Percentiles rank a stretch among this genome's conserved stretches.
Evolutionary conservation across 2,329 filamentous ascomycete genomes (phyloP).

Genomic region (Tolypocladium cylindrosporum): DNA sequence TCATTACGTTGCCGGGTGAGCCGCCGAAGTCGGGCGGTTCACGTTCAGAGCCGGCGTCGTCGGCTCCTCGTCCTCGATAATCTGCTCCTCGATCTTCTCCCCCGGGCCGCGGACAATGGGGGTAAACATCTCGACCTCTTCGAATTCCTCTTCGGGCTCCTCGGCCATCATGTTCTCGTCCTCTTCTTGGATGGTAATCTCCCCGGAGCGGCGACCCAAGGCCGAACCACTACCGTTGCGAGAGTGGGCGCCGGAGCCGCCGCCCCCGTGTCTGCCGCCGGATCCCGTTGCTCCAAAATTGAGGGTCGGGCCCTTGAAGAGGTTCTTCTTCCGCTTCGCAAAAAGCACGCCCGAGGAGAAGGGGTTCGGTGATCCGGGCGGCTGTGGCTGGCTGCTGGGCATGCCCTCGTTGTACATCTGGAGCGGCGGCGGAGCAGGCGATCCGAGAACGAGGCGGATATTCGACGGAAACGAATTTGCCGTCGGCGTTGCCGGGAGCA

Average conservation of each 20-base stretch:
- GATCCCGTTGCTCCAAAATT: conserved; percentile 35
- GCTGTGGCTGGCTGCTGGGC: conserved; percentile 30
- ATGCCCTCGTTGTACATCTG: conserved; percentile 50
- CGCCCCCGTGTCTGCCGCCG: conserved; percentile 24
- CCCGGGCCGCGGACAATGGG: conserved; percentile 36
- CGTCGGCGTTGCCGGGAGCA: conserved; percentile 85
- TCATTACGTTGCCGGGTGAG: not conserved
- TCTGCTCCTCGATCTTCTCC: conserved; percentile 35
- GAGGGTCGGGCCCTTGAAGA: conserved; percentile 73
- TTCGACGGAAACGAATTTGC: conserved; percentile 68
- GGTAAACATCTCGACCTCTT: conserved; percentile 50
- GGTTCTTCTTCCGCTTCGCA: conserved; percentile 67
- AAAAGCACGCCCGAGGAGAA: conserved; percentile 60
- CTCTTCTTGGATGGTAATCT: conserved; percentile 63
- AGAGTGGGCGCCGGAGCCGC: conserved; percentile 30
- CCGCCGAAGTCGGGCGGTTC: not conserved
- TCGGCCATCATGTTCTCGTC: conserved; percentile 41
- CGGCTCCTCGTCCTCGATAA: conserved; percentile 30
- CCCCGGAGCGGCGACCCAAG: conserved; percentile 58
- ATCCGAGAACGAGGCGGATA: conserved; percentile 66
- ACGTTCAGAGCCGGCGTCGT: conserved; percentile 8
- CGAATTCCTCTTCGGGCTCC: conserved; percentile 37
- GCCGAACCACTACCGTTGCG: conserved; percentile 53
- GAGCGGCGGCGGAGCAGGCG: conserved; percentile 39
- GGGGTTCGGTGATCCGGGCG: conserved; percentile 46